Percentiles rank a stretch among this genome's conserved stretches.
These are phyloP conservation scores for Mycena leptocephala DNA, from an alignment of 768 basidiomycete species.

Conservation along the genomic window DNA sequence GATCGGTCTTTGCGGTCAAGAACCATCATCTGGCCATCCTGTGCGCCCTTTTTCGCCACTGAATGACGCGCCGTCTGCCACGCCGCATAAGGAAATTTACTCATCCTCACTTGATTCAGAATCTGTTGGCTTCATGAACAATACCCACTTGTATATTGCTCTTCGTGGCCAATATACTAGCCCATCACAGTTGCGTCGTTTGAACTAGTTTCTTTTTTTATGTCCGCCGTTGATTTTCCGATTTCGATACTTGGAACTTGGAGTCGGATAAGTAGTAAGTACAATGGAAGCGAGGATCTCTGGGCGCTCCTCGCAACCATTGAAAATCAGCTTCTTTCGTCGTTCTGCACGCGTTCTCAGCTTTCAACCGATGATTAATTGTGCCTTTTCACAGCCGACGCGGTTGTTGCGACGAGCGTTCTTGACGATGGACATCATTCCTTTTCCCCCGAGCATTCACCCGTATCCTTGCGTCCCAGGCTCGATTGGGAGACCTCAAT, in stretches of 20 bases:
- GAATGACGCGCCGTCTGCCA: background rate
- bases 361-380: conserved; percentile 18
- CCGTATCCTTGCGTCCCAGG: background rate
- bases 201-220: background rate
- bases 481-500: background rate
- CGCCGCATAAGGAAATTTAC: background rate
- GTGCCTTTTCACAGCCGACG: background rate
- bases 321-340: background rate
- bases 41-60: background rate
- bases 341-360: background rate
- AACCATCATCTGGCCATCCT: background rate
- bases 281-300: background rate
- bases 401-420: background rate
- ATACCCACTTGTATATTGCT: no score
- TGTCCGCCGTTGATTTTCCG: no score
- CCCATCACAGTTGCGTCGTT: background rate
- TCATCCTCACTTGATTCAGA: background rate
- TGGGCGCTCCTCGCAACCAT: conserved; percentile 12
- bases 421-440: conserved; percentile 12
- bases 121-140: background rate
- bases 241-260: no score
- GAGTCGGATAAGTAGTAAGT: no score
- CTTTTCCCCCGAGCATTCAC: no score
- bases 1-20: background rate
- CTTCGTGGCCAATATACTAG: background rate